Conservation (phyloP, 495 filamentous ascomycete species). For the Opeltia flavorubescens region DNA sequence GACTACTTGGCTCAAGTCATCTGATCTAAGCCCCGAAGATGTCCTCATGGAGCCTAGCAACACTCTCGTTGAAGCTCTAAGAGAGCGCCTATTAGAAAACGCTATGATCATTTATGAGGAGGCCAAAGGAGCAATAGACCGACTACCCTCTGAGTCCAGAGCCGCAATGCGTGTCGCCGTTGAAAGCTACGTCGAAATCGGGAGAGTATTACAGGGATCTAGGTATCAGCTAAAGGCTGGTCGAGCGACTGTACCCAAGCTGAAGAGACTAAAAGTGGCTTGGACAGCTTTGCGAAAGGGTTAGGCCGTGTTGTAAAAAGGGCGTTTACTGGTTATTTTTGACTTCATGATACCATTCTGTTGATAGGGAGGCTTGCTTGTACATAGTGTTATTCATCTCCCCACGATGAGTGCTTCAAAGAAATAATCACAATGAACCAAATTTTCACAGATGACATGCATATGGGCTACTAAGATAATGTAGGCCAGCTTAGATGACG, state of each 20-base stretch:
- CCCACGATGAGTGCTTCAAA: not conserved
- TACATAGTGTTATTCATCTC: no score
- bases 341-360: conserved; percentile 4
- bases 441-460: no score
- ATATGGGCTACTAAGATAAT: no score
- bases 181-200: conserved; percentile 65
- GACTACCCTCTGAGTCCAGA: conserved; percentile 39
- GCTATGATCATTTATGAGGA: conserved; percentile 40
- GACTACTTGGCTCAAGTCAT: conserved; percentile 40
- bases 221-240: conserved; percentile 34
- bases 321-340: conserved; percentile 3
- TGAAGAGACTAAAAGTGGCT: conserved; percentile 36
- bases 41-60: conserved; percentile 33
- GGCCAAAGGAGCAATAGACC: conserved; percentile 35
- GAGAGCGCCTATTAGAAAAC: conserved; percentile 35
- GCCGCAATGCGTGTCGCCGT: conserved; percentile 51
- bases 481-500: no score
- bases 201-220: conserved; percentile 34
- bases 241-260: conserved; percentile 41
- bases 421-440: no score
- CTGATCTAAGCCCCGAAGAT: conserved; percentile 34
- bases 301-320: conserved; percentile 10
- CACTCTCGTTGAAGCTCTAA: conserved; percentile 28
- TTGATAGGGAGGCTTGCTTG: no score
- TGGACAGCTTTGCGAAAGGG: conserved; percentile 32